Percentiles rank a stretch among this genome's conserved stretches.
Conservation (phyloP, 2,329 filamentous ascomycete genomes). For the Ophiocordyceps camponoti-saundersi region DNA sequence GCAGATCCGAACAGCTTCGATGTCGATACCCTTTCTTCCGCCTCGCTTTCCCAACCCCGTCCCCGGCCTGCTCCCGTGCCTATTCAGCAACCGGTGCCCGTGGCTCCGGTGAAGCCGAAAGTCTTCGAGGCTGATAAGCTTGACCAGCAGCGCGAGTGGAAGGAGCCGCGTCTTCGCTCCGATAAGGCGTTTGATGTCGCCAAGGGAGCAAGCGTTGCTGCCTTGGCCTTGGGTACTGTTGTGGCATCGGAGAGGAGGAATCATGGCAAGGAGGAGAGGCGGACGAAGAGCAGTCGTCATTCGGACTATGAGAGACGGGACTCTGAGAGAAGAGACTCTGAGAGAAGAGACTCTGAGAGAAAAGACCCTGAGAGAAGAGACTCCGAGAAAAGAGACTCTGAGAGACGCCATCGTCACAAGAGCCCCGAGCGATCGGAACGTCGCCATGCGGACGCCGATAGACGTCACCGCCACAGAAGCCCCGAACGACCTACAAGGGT, state of each 20-base stretch:
- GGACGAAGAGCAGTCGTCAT: not conserved
- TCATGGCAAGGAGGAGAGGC: constrained; percentile 2
- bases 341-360: too few relatives aligned
- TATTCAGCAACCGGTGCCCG: constrained; percentile 74
- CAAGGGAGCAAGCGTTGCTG: constrained; percentile 30
- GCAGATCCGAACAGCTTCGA: constrained; percentile 48
- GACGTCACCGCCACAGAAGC: constrained; percentile 6
- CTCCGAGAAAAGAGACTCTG: too few relatives aligned
- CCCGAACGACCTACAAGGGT: constrained; percentile 3
- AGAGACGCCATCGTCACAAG: constrained; percentile 6
- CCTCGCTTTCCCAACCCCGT: constrained; percentile 14
- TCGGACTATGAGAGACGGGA: constrained; percentile 6
- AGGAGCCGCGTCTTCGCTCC: constrained; percentile 13
- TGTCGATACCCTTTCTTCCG: constrained; percentile 30
- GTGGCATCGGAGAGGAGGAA: constrained; percentile 9
- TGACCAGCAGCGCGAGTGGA: constrained; percentile 17
- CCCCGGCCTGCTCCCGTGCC: constrained; percentile 43
- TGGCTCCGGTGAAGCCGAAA: constrained; percentile 51
- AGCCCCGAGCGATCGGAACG: constrained; percentile 3
- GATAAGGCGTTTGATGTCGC: constrained; percentile 23
- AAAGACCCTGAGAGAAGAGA: too few relatives aligned
- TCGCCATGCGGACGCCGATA: constrained; percentile 4
- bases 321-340: too few relatives aligned
- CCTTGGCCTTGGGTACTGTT: constrained; percentile 27
- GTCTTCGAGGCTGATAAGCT: constrained; percentile 40